These are phyloP conservation scores for Nigrograna mackinnonii DNA, from an alignment of 2,329 filamentous ascomycete genomes.

Conservation along the genomic window DNA sequence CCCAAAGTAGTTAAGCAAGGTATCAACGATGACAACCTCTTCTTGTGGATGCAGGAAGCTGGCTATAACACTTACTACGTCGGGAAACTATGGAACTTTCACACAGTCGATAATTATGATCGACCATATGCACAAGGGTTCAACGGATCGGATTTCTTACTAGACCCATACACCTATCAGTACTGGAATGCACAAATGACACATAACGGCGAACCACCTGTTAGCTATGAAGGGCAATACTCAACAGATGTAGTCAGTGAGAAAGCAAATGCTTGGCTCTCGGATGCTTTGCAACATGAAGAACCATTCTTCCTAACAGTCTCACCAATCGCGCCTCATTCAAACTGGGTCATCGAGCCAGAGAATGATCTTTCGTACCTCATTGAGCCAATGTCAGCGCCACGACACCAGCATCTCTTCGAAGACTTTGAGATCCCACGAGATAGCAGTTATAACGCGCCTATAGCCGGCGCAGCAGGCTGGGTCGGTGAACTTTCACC, in stretches of 20 bases:
- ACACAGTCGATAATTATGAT: conserved; percentile 62
- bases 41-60: conserved; percentile 69
- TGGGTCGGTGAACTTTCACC: conserved; percentile 50
- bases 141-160: conserved; percentile 54
- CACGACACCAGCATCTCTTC: conserved; percentile 66
- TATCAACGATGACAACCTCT: conserved; percentile 70
- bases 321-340: conserved; percentile 70
- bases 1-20: conserved; percentile 68
- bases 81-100: conserved; percentile 73
- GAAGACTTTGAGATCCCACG: conserved; percentile 61
- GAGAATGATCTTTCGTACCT: conserved; percentile 33
- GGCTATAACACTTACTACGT: conserved; percentile 75
- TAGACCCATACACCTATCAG: conserved; percentile 68
- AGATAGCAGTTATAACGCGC: conserved; percentile 68
- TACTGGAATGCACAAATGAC: conserved; percentile 69
- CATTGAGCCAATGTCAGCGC: conserved; percentile 58
- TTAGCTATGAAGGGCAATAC: conserved; percentile 59
- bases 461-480: conserved; percentile 50
- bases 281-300: conserved; percentile 57
- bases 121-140: background rate
- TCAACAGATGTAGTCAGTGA: conserved; percentile 61
- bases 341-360: conserved; percentile 52
- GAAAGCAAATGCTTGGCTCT: conserved; percentile 63
- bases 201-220: conserved; percentile 59
- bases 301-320: conserved; percentile 70